Conservation (phyloP, 345 rosid species). For the Eucalyptus leucophloia region DNA sequence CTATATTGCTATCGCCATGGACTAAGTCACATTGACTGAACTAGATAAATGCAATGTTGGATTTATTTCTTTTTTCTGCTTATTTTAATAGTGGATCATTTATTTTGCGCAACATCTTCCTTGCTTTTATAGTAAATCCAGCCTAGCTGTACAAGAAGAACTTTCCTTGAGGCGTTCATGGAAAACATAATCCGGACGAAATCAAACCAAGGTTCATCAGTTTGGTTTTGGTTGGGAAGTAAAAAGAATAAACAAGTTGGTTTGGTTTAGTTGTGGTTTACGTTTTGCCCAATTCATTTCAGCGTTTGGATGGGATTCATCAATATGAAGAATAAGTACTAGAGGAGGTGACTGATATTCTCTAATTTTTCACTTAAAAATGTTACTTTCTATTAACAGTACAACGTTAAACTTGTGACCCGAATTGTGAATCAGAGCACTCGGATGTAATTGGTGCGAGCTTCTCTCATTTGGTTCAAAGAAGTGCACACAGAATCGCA, state of each 20-base stretch:
- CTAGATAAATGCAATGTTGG: neutral
- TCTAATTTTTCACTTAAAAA: neutral
- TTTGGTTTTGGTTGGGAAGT: neutral
- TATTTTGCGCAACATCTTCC: neutral
- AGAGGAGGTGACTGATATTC: neutral
- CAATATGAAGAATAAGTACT: rapidly evolving
- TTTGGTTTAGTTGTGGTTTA: neutral
- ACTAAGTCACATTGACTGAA: neutral
- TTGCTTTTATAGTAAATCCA: neutral
- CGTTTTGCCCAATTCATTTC: neutral
- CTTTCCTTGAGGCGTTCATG: neutral
- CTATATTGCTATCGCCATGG: rapidly evolving
- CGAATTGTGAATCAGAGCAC: neutral
- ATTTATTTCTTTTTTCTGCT: neutral
- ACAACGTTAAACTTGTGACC: neutral
- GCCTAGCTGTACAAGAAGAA: neutral
- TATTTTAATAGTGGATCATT: neutral
- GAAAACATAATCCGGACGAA: neutral
- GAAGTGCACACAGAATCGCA: neutral
- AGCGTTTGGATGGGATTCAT: neutral
- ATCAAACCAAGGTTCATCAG: neutral
- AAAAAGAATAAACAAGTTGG: neutral
- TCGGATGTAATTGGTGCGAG: neutral
- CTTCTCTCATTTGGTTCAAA: neutral
- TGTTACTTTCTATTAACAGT: neutral